Evolutionary conservation across 495 filamentous ascomycete species (phyloP).

Genomic region (Parachaetomium inaequale): DNA sequence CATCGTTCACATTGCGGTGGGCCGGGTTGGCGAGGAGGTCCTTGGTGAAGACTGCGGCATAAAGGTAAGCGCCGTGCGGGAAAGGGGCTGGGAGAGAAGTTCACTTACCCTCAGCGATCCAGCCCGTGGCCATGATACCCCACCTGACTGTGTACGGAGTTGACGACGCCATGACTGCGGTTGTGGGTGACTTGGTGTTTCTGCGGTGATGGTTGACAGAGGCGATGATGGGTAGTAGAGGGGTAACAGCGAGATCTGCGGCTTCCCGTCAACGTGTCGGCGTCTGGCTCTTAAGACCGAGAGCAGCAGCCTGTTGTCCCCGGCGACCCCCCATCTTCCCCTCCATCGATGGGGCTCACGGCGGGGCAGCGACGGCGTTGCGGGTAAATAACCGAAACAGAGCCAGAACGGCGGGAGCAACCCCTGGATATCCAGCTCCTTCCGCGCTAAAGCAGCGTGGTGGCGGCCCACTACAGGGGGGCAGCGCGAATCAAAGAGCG

Average conservation of each 20-base stretch:
- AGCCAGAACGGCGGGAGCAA: not conserved
- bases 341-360: slow-evolving; percentile 14
- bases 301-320: not conserved
- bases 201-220: not conserved
- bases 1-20: slow-evolving; percentile 64
- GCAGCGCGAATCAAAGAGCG: not conserved
- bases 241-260: not conserved
- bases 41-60: slow-evolving; percentile 62
- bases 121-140: slow-evolving; percentile 82
- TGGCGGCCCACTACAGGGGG: slow-evolving; percentile 3
- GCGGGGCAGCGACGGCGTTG: slow-evolving; percentile 30
- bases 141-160: slow-evolving; percentile 62
- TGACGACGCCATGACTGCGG: slow-evolving; percentile 38
- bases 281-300: slow-evolving; percentile 10
- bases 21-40: slow-evolving; percentile 80
- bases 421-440: not conserved
- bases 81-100: not conserved
- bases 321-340: slow-evolving; percentile 12
- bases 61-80: not conserved
- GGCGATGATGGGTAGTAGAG: not conserved
- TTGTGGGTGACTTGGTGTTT: not conserved
- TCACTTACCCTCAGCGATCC: slow-evolving; percentile 67
- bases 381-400: slow-evolving; percentile 34
- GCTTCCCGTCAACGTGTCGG: slow-evolving; percentile 1
- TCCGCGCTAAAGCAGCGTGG: slow-evolving; percentile 6